Evolutionary conservation across 208 protist species (phyloP), one percentile per base, ranked within the genome.

Genomic region (Leishmania tropica): DNA sequence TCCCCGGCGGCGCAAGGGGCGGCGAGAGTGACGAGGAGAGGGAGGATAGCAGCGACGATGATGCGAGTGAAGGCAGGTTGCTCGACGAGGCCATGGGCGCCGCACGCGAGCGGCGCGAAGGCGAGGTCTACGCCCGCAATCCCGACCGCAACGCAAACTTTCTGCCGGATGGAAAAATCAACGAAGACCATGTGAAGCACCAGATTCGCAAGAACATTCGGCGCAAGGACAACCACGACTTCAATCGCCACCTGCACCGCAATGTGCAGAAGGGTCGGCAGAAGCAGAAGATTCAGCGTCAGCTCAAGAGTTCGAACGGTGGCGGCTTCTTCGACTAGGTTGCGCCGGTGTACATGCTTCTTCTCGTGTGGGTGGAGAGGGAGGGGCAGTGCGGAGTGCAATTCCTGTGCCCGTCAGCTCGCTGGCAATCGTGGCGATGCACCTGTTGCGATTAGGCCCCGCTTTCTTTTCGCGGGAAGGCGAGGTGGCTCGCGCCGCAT

Each of bases 211-310:
- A 88, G 54, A 82, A 85, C 58, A 85, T 96, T 81, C 86, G 88
- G 6, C 83, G 85, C 51, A 85, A 83, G 37, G 89, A 94, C 71
- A 96, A 95, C 86, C 85, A 83, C 31, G 87, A 95, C 35, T 97
- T 97, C 68, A 91, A 97, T 75, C 72, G 81, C 19, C 70, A 88
- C n/a, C 84, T 97, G n/a, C 90, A 96, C 81, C 89, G 94, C 62
- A 97, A 97, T 78, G 83, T 91, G n/a, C 92, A 96, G 80, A 97
- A 97, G 83, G 94, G 94, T 40, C 88, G 92, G 7, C 87, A 94
- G 54, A 97, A 97, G 90, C 87, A 90, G 81, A 92, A 89, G 78
- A 95, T 97, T 65, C 84, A 90, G 51, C 88, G 88, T 0, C 88
- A 97, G 87, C 67, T 97, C 13, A 97, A 97, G 85, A 89, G 87